Conservation (phyloP, 164 flowering plant genomes). For the Stephania yunnanensis region DNA sequence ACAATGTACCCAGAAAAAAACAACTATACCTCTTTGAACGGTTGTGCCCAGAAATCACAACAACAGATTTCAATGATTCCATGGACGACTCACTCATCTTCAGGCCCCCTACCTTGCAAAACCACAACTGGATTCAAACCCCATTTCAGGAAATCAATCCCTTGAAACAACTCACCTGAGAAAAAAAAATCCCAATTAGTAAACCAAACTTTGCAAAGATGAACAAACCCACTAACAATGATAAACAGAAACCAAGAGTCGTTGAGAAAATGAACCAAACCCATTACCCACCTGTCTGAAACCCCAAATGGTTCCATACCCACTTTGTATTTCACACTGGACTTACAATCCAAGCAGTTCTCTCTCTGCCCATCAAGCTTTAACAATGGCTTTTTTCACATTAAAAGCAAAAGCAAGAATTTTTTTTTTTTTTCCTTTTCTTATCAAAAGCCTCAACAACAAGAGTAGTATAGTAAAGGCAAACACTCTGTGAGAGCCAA, state of each 20-base stretch:
- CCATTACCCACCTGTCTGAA: slow-evolving; percentile 24
- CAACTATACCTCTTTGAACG: slow-evolving; percentile 40
- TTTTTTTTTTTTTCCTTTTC: background rate
- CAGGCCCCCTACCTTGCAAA: slow-evolving; percentile 23
- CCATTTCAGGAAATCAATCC: slow-evolving; percentile 19
- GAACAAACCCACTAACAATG: background rate
- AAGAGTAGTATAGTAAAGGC: slow-evolving; percentile 13
- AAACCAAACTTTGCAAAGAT: background rate
- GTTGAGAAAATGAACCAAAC: slow-evolving; percentile 27
- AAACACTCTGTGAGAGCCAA: slow-evolving; percentile 16
- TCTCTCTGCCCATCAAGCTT: background rate
- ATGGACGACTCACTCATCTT: slow-evolving; percentile 26
- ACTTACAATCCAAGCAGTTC: background rate
- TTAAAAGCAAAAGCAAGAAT: slow-evolving; percentile 26
- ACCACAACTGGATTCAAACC: slow-evolving; percentile 14
- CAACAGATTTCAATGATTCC: slow-evolving; percentile 30
- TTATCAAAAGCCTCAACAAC: background rate
- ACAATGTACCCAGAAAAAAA: background rate
- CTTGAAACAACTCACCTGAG: slow-evolving; percentile 30
- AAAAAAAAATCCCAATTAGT: slow-evolving; percentile 8
- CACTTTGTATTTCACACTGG: slow-evolving; percentile 15
- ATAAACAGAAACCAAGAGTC: slow-evolving; percentile 17
- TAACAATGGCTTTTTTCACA: no score
- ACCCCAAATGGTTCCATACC: slow-evolving; percentile 18
- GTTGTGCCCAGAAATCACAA: slow-evolving; percentile 33